These are phyloP conservation scores for Eucommia ulmoides DNA, from an alignment of 257 asterid species.

Conservation along the genomic window DNA sequence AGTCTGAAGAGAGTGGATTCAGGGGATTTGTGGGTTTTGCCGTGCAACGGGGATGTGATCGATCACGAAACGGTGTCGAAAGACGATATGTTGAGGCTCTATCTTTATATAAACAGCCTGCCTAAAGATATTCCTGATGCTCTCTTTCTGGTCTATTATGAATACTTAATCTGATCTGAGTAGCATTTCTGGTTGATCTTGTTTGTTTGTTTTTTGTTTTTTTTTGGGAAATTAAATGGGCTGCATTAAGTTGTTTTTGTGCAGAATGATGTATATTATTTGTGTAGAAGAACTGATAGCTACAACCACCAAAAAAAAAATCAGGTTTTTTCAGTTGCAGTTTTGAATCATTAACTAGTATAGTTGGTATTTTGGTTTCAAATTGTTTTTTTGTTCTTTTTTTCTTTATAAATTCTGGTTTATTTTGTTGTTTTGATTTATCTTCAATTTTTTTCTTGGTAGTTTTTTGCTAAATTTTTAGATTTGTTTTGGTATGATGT, in stretches of 20 bases:
- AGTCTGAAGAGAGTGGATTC: slow-evolving; percentile 48
- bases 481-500: too few relatives aligned
- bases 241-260: neutral
- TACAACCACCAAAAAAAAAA: too few relatives aligned
- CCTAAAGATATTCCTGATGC: slow-evolving; percentile 54
- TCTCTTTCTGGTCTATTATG: slow-evolving; percentile 35
- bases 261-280: slow-evolving; percentile 13
- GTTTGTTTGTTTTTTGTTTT: slow-evolving; percentile 6
- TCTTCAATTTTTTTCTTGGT: too few relatives aligned
- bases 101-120: slow-evolving; percentile 40
- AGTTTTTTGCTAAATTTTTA: too few relatives aligned
- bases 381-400: too few relatives aligned
- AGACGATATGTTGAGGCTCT: slow-evolving; percentile 36
- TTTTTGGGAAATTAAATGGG: neutral
- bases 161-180: slow-evolving; percentile 31
- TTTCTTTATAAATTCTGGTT: too few relatives aligned
- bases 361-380: too few relatives aligned
- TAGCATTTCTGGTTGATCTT: slow-evolving; percentile 6
- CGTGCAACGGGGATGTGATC: slow-evolving; percentile 32
- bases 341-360: too few relatives aligned
- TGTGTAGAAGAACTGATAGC: slow-evolving; percentile 7
- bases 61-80: slow-evolving; percentile 36
- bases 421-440: too few relatives aligned
- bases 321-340: too few relatives aligned
- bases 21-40: slow-evolving; percentile 49